Evolutionary conservation across 495 filamentous ascomycete genomes (phyloP), one percentile per base, ranked within the genome.

Genomic region (Podospora anserina): DNA sequence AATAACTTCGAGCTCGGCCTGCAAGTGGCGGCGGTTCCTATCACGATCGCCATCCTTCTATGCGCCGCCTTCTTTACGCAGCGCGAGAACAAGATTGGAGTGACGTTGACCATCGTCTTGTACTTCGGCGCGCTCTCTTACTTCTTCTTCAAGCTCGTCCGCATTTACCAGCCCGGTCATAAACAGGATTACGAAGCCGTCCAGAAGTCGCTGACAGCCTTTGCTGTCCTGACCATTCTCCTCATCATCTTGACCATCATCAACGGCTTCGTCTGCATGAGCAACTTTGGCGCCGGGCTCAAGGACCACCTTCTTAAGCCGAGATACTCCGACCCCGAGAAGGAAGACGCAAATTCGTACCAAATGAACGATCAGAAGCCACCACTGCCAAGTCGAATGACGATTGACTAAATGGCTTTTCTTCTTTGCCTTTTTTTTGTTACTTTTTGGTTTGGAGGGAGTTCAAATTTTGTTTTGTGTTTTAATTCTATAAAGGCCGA

Each of bases 61-160:
- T 86, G 88, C 73, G 95, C 93, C 15, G 95, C 92, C 34, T 91
- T 85, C 79, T 94, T 91, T 75, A 92, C 92, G 20, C 89, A 91
- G 62, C 88, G 89, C 67, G 95, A 99, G 80, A 92, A 84, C 76
- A 86, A 86, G 53, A n/a, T 83, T 3, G 92, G 93, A 73, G 95
- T 96, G 89, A 78, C 87, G 59, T 68, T 82, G 70, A 87, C 92
- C 72, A 95, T 97, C 72, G 83, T 93, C 58, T 84, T 97, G 20
- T 96, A 97, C 79, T 92, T 97, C 74, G 93, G 88, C 63, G 94
- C 88, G 53, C 85, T 98, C 72, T 93, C 91, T 61, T 99, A 98
- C 81, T 99, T 99, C 85, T 85, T 97, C 75, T 99, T 98, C 88
- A 99, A 99, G 84, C 88, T 97, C 28, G 88, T 93, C 66, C 93